A percentile compares a stretch with the other conserved stretches of the same genome.
phyloP scores from a whole-genome alignment of 2,329 filamentous ascomycete species.

The Lasiodiplodia sp. region DNA sequence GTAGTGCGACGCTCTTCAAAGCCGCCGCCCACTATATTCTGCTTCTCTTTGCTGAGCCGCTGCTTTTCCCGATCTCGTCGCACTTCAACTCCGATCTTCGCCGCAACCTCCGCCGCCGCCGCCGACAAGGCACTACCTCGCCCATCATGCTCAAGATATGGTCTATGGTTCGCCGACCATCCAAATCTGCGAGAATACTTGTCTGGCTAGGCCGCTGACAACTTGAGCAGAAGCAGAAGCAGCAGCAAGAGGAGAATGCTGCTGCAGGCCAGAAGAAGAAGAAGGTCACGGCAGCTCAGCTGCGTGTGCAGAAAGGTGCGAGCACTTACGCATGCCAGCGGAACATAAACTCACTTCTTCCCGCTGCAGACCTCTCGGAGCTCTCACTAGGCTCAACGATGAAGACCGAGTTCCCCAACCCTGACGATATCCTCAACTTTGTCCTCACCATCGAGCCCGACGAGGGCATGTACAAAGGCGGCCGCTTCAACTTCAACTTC shows the following conservation, averaged over 20 bases:
- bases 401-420: conserved; percentile 81
- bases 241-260: conserved; percentile 90
- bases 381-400: conserved; percentile 80
- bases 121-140: not conserved
- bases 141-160: conserved; percentile 96
- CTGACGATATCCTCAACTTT: conserved; percentile 87
- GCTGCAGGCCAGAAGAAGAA: conserved; percentile 89
- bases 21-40: not conserved
- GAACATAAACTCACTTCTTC: not conserved
- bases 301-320: conserved; percentile 93
- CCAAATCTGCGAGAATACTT: not conserved
- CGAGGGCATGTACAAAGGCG: conserved; percentile 88
- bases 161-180: conserved; percentile 78
- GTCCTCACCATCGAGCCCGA: conserved; percentile 82
- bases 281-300: conserved; percentile 95
- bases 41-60: not conserved
- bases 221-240: conserved; percentile 78
- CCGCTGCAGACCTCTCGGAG: conserved; percentile 74
- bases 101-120: conserved; percentile 19
- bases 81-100: conserved; percentile 14
- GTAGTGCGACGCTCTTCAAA: not conserved
- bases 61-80: not conserved
- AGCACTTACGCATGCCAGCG: conserved; percentile 6
- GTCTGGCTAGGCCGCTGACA: conserved; percentile 37
- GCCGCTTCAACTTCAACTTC: conserved; percentile 88